These are phyloP conservation scores for Mycena maculata DNA, from an alignment of 768 basidiomycete genomes.

Conservation along the genomic window DNA sequence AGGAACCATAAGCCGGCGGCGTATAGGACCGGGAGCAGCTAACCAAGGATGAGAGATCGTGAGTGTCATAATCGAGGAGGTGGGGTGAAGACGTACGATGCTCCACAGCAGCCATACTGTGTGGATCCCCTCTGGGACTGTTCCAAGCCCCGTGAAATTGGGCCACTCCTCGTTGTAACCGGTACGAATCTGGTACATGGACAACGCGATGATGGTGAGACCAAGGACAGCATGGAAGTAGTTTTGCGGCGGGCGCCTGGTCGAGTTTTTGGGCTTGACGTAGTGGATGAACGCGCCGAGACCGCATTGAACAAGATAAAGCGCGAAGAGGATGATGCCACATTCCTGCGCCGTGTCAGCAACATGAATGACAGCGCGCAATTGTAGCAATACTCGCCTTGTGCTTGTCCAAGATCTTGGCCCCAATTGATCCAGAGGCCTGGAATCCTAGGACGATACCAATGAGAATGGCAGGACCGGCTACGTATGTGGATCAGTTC, in stretches of 20 bases:
- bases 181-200: conserved; percentile 61
- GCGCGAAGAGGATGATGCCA: conserved; percentile 61
- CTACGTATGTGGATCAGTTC: conserved; percentile 41
- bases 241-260: conserved; percentile 62
- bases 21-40: conserved; percentile 61
- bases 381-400: conserved; percentile 49
- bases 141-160: conserved; percentile 53
- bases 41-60: conserved; percentile 2
- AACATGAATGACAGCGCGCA: neutral
- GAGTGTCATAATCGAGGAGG: too few relatives aligned
- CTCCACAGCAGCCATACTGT: conserved; percentile 62
- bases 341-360: conserved; percentile 49
- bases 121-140: conserved; percentile 49
- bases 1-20: conserved; percentile 55
- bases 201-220: conserved; percentile 59
- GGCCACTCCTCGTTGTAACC: conserved; percentile 66
- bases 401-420: conserved; percentile 57
- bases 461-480: conserved; percentile 54
- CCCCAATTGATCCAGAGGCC: conserved; percentile 50
- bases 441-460: conserved; percentile 59
- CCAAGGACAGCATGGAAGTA: conserved; percentile 69
- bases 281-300: conserved; percentile 67
- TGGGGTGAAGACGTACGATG: conserved; percentile 57
- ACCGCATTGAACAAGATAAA: conserved; percentile 61
- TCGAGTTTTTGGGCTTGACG: conserved; percentile 54